Conservation (phyloP, 192 early-diverging fungal genomes). For the Backusella circina region DNA sequence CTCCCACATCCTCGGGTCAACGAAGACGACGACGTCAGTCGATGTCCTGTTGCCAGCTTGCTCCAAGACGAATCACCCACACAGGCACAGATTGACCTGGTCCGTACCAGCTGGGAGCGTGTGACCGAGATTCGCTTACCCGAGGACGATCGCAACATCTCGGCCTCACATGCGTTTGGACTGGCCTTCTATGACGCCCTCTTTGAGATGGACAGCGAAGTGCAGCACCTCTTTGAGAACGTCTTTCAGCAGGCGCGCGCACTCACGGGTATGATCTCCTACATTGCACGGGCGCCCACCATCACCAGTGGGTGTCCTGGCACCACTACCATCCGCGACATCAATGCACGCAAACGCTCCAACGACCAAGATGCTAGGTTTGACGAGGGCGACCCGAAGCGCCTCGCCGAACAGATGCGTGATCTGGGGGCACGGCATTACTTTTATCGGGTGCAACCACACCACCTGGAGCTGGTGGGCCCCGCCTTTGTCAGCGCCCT, state of each 20-base stretch:
- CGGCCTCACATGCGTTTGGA: conserved; percentile 17
- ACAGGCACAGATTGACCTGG: conserved; percentile 3
- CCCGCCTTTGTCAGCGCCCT: conserved; percentile 10
- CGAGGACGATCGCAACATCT: conserved; percentile 3
- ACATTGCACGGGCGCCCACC: conserved; percentile 6
- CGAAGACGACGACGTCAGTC: not conserved
- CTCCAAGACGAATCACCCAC: not conserved
- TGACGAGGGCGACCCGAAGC: not conserved
- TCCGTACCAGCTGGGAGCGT: conserved; percentile 7
- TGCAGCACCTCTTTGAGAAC: conserved; percentile 1
- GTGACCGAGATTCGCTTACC: conserved; percentile 9
- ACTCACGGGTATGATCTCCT: conserved; percentile 20
- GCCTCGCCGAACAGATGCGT: conserved; percentile 1
- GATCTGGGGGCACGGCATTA: conserved; percentile 20
- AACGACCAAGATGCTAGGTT: not conserved
- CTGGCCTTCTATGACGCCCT: conserved; percentile 15
- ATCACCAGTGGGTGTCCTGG: not conserved
- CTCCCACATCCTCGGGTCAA: not conserved
- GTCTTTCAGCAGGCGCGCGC: conserved; percentile 14
- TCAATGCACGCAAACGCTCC: not conserved
- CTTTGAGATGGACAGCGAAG: not conserved
- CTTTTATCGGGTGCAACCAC: conserved; percentile 13
- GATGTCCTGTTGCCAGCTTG: not conserved
- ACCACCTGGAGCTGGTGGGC: conserved; percentile 1
- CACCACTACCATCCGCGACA: not conserved